Conservation (phyloP, 176 grass and related monocot species). For the Hordeum marinum region DNA sequence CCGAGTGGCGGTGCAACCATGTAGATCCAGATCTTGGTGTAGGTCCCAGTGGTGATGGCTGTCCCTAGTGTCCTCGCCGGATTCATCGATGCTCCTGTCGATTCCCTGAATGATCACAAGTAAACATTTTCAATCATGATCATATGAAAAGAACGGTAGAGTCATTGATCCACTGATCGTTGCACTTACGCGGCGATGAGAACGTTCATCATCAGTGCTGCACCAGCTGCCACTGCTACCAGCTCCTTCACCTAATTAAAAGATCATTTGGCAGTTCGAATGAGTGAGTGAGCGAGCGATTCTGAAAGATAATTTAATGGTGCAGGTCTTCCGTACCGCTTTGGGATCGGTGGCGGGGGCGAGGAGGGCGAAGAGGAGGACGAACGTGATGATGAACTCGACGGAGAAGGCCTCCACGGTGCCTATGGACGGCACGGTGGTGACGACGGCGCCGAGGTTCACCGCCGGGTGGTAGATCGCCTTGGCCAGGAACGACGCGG, state of each 20-base stretch:
- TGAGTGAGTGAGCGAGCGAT: not conserved
- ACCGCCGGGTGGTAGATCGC: constrained; percentile 25
- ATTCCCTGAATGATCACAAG: not conserved
- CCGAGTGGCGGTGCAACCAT: constrained; percentile 40
- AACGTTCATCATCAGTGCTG: constrained; percentile 24
- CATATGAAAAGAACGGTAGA: not conserved
- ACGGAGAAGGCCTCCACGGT: constrained; percentile 25
- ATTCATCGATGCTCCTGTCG: constrained; percentile 58
- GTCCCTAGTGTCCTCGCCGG: constrained; percentile 50
- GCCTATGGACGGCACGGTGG: constrained; percentile 42
- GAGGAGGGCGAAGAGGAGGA: constrained; percentile 59
- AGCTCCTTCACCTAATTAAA: constrained; percentile 34
- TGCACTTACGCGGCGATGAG: constrained; percentile 32
- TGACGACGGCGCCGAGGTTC: not conserved
- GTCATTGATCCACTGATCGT: not conserved
- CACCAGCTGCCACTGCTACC: constrained; percentile 22
- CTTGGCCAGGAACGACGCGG: constrained; percentile 44
- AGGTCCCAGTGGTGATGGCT: constrained; percentile 37
- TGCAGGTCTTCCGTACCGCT: not conserved
- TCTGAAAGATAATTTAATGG: not conserved
- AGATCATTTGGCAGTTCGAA: not conserved
- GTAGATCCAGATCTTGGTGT: constrained; percentile 56
- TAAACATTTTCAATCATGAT: not conserved
- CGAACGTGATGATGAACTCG: constrained; percentile 67
- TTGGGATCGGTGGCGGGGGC: constrained; percentile 35